phyloP scores from a whole-genome alignment of 208 protist genomes.

The Crithidia fasciculata region DNA sequence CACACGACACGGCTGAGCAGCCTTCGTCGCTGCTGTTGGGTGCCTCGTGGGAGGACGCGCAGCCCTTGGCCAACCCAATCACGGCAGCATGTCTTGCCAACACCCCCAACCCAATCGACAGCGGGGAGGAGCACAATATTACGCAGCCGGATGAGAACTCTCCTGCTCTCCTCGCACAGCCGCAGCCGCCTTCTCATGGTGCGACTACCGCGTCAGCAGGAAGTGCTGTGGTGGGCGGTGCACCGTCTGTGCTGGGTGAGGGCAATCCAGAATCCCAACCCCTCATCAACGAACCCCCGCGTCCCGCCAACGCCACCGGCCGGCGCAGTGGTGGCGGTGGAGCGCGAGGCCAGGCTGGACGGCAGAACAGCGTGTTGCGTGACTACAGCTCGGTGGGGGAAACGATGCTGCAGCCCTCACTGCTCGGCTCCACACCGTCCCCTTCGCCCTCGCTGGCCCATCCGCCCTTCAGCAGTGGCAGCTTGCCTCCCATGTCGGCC shows the following conservation, averaged over 20 bases:
- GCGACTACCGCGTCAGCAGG: too few relatives aligned
- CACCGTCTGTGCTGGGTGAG: conserved; percentile 24
- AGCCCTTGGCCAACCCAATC: background rate
- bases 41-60: conserved; percentile 20
- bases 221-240: too few relatives aligned
- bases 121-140: too few relatives aligned
- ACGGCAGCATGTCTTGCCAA: background rate
- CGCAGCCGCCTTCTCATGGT: background rate
- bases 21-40: background rate
- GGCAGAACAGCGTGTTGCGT: background rate
- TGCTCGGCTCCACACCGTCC: background rate
- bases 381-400: background rate
- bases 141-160: background rate
- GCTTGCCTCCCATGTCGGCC: background rate
- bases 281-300: conserved; percentile 38
- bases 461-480: background rate
- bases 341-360: background rate
- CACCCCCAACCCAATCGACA: too few relatives aligned
- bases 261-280: conserved; percentile 43
- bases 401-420: background rate
- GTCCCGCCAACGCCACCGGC: background rate
- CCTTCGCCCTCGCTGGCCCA: background rate
- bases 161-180: conserved; percentile 2
- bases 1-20: background rate
- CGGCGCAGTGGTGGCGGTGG: background rate